These are phyloP conservation scores for Coriaria nepalensis DNA, from an alignment of 306 rosid genomes.

Conservation along the genomic window DNA sequence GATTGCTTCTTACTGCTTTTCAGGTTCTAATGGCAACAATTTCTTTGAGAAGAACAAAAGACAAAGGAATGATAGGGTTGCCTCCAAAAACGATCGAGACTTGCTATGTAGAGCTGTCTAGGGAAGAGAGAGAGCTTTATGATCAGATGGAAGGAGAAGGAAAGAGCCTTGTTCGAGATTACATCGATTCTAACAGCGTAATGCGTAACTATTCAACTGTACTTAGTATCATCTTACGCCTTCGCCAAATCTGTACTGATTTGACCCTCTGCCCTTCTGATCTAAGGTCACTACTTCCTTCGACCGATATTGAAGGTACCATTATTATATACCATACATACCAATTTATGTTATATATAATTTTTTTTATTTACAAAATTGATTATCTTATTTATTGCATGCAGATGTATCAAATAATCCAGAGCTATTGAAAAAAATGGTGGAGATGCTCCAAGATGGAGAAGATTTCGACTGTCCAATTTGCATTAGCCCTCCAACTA, in stretches of 20 bases:
- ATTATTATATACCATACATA: too few relatives aligned
- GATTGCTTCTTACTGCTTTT: neutral
- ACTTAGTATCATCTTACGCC: constrained; percentile 48
- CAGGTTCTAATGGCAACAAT: constrained; percentile 66
- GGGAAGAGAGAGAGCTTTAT: constrained; percentile 58
- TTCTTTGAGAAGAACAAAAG: constrained; percentile 70
- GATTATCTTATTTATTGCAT: neutral
- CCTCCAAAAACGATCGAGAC: constrained; percentile 59
- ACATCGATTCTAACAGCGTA: constrained; percentile 11
- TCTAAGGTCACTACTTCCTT: constrained; percentile 30
- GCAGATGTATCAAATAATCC: constrained; percentile 71
- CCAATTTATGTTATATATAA: too few relatives aligned
- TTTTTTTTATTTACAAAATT: constrained; percentile 4
- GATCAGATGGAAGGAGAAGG: constrained; percentile 38
- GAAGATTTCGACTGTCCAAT: constrained; percentile 89
- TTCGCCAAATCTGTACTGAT: constrained; percentile 76
- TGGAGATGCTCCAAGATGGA: constrained; percentile 55
- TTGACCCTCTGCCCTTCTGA: constrained; percentile 49
- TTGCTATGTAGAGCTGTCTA: constrained; percentile 43
- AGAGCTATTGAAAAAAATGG: constrained; percentile 46
- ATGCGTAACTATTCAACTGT: constrained; percentile 32
- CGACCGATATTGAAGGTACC: constrained; percentile 51
- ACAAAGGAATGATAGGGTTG: constrained; percentile 41
- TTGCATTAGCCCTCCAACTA: constrained; percentile 47
- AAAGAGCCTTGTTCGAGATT: constrained; percentile 18